Evolutionary conservation across 192 early-diverging fungal species (phyloP).

Genomic region (Haplosporangium gracile): DNA sequence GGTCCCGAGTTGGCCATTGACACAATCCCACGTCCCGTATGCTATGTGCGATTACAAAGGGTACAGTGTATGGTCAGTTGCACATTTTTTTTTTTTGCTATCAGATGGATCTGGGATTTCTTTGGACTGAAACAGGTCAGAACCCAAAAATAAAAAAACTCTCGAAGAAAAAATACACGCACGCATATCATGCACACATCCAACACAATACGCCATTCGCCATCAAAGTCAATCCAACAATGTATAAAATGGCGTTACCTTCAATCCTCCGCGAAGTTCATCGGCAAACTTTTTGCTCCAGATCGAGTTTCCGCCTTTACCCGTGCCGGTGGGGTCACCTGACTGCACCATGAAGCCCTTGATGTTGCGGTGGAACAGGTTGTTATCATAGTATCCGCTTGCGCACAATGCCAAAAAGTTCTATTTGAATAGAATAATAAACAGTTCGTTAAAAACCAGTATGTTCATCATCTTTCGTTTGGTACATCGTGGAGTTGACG

Average conservation of each 20-base stretch:
- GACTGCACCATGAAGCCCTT: conserved; percentile 91
- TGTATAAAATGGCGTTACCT: conserved; percentile 58
- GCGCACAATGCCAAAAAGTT: conserved; percentile 98
- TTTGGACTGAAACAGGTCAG: neutral
- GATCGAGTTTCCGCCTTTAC: conserved; percentile 89
- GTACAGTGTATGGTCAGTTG: neutral
- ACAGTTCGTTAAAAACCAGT: neutral
- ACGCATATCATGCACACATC: neutral
- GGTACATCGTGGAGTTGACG: neutral
- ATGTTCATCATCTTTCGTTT: neutral
- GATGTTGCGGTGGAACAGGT: conserved; percentile 89
- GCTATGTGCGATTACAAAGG: conserved; percentile 60
- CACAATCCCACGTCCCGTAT: conserved; percentile 88
- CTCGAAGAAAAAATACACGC: neutral
- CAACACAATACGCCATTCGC: neutral
- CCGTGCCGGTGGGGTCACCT: conserved; percentile 89
- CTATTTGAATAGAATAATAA: conserved; percentile 47
- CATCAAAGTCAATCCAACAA: neutral
- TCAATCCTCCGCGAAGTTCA: conserved; percentile 82
- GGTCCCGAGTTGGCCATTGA: conserved; percentile 95
- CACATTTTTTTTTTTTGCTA: neutral
- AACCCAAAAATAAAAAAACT: neutral
- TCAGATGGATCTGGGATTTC: neutral
- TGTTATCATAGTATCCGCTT: conserved; percentile 91
- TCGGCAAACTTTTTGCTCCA: conserved; percentile 88